phyloP scores from a whole-genome alignment of 768 basidiomycete genomes.

The Infundibulicybe gibba region DNA sequence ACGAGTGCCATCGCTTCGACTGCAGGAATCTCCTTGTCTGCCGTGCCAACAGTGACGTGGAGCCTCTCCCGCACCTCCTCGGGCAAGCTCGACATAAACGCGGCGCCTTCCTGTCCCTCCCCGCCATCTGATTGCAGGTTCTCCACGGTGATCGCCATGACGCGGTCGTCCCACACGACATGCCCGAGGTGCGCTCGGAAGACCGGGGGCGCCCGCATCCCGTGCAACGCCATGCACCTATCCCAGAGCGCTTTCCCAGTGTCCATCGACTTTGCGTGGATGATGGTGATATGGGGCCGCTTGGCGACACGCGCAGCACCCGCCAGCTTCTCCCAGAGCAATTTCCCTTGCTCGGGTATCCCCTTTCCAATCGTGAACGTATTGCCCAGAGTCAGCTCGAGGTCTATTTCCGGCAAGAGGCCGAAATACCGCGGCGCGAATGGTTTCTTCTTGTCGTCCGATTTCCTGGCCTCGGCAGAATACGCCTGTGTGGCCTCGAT shows the following conservation, averaged over 20 bases:
- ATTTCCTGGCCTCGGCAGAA: conserved; percentile 29
- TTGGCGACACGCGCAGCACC: conserved; percentile 41
- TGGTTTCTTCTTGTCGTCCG: conserved; percentile 24
- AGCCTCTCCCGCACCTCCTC: conserved; percentile 45
- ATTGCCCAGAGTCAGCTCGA: conserved; percentile 42
- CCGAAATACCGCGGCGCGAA: conserved; percentile 69
- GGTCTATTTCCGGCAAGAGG: conserved; percentile 69
- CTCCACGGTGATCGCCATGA: conserved; percentile 79
- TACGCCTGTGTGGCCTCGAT: conserved; percentile 42
- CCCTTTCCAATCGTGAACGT: conserved; percentile 31
- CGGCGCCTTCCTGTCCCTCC: conserved; percentile 28
- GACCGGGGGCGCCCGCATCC: conserved; percentile 36
- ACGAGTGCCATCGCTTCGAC: conserved; percentile 74
- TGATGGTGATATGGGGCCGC: conserved; percentile 84
- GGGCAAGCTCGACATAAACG: conserved; percentile 46
- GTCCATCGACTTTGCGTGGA: conserved; percentile 55
- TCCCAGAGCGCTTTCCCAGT: conserved; percentile 37
- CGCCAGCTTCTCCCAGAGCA: conserved; percentile 50
- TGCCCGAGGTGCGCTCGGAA: conserved; percentile 60
- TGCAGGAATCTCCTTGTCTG: conserved; percentile 41
- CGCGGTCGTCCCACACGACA: conserved; percentile 71
- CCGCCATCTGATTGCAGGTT: conserved; percentile 33
- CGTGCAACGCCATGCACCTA: conserved; percentile 42
- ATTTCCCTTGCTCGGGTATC: conserved; percentile 21
- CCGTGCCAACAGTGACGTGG: conserved; percentile 89